Evolutionary conservation across 139 green algal genomes (phyloP), one percentile per base, ranked within the genome.

Genomic region (Chlamydomonas sphaeroides): DNA sequence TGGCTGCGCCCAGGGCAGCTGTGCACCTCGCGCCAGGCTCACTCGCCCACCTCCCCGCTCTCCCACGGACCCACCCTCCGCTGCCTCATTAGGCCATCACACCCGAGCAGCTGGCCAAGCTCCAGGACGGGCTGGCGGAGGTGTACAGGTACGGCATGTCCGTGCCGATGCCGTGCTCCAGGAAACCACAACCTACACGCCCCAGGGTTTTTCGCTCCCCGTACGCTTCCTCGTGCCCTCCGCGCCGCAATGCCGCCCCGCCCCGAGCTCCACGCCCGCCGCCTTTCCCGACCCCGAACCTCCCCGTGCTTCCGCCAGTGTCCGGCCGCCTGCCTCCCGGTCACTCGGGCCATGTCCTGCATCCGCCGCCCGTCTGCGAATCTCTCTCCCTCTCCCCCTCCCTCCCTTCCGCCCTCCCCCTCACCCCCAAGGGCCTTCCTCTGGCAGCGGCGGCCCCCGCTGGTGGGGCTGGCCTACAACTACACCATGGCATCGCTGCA

Each of bases 391-490:
- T 35, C 65, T 10, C 21, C 10, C 21, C 39, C 7, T 25, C 28
- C 66, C 39, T 25, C 56, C 11, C 17, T 18, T 72, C n/a, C n/a
- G n/a, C n/a, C n/a, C 38, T 25, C 39, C 35, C 38, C 23, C 39
- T 17, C 38, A 32, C 5, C 20, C 39, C 38, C 21, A 51, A 80
- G 73, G 38, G 73, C 85, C 0, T 89, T 89, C 62, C 65, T 82
- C 6, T 89, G 85, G 85, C 51, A 89, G 63, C 33, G 35, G 3
- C 45, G 67, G 51, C 53, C 14, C 8, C 71, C n/a, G n/a, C n/a
- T n/a, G n/a, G n/a, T 66, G 8, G 85, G 79, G 14, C 65, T 81
- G 38, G 85, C 85, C 3, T 89, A 89, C 42, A 82, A 89, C 65
- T 82, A 86, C 57, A 87, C 85, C 1, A 1, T 80, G 28, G 6